A percentile compares a stretch with the other conserved stretches of the same genome.
phyloP scores from a whole-genome alignment of 2,329 filamentous ascomycete genomes.

The Phyllosticta paracitricarpa region DNA sequence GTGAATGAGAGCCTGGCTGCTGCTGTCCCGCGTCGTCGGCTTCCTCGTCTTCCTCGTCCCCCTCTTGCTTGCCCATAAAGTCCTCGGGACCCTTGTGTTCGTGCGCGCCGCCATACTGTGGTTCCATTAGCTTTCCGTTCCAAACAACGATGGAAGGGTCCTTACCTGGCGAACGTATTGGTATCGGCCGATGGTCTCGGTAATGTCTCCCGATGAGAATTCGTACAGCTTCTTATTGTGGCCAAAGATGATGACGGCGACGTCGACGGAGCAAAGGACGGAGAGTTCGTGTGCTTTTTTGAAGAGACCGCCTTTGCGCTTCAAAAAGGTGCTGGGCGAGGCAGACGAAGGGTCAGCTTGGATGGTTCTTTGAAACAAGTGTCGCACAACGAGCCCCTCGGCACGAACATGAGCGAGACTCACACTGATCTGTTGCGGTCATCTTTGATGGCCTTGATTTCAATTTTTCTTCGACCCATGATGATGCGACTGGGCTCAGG shows the following conservation, averaged over 20 bases:
- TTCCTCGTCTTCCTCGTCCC: conserved; percentile 73
- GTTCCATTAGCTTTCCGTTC: conserved; percentile 17
- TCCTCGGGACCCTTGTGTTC: conserved; percentile 94
- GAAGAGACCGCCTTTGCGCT: conserved; percentile 96
- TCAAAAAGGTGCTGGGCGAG: conserved; percentile 75
- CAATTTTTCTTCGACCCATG: conserved; percentile 98
- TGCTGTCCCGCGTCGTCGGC: conserved; percentile 56
- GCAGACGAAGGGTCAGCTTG: conserved; percentile 7
- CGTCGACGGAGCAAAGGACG: conserved; percentile 94
- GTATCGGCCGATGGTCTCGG: conserved; percentile 77
- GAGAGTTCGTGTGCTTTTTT: conserved; percentile 99
- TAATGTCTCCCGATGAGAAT: conserved; percentile 90
- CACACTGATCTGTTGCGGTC: conserved; percentile 97
- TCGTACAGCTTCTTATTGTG: conserved; percentile 99
- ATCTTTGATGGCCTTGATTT: conserved; percentile 99
- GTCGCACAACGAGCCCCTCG: not conserved
- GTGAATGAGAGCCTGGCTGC: conserved; percentile 55
- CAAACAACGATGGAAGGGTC: not conserved
- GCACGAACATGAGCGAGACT: conserved; percentile 29
- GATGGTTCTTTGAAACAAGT: conserved; percentile 15
- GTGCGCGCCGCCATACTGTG: conserved; percentile 79
- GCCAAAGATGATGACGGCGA: conserved; percentile 96
- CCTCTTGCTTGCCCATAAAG: conserved; percentile 67
- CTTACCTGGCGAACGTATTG: conserved; percentile 60
- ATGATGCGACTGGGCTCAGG: conserved; percentile 12